These are phyloP conservation scores for Metarhizium anisopliae DNA, from an alignment of 2,329 filamentous ascomycete genomes.

Conservation along the genomic window DNA sequence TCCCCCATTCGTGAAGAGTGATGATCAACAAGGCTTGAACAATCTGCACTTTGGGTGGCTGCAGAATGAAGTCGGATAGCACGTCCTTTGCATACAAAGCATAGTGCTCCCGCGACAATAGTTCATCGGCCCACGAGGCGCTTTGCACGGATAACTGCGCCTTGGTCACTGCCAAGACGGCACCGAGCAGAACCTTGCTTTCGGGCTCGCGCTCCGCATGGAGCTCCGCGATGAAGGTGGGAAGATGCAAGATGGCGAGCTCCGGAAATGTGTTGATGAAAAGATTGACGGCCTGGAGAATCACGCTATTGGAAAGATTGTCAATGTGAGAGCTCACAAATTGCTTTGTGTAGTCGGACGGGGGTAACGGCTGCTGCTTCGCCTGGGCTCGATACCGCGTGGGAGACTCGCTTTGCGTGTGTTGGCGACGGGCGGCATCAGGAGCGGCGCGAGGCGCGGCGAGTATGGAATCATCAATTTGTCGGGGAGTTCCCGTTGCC, in stretches of 20 bases:
- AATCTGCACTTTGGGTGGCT: conserved; percentile 21
- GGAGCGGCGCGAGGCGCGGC: too few species aligned
- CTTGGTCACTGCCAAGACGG: conserved; percentile 20
- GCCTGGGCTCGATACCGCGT: not conserved
- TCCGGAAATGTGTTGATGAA: conserved; percentile 27
- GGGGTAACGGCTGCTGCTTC: not conserved
- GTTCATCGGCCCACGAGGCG: conserved; percentile 17
- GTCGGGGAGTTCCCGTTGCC: not conserved
- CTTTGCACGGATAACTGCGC: conserved; percentile 22
- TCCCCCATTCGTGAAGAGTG: conserved; percentile 32
- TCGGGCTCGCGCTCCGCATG: conserved; percentile 13
- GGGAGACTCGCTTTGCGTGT: not conserved
- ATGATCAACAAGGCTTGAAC: conserved; percentile 31
- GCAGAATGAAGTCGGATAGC: conserved; percentile 17
- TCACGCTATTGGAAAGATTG: conserved; percentile 14
- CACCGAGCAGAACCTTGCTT: conserved; percentile 19
- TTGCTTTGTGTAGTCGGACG: conserved; percentile 2
- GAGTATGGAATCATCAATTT: not conserved
- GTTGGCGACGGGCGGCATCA: not conserved
- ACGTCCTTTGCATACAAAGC: conserved; percentile 19
- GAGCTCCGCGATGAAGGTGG: conserved; percentile 19
- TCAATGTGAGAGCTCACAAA: conserved; percentile 16
- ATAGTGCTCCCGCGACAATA: conserved; percentile 23
- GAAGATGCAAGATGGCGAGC: conserved; percentile 23
- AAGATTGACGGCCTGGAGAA: conserved; percentile 23